Conservation (phyloP, 2,329 filamentous ascomycete species). For the Alternaria consortialis region DNA sequence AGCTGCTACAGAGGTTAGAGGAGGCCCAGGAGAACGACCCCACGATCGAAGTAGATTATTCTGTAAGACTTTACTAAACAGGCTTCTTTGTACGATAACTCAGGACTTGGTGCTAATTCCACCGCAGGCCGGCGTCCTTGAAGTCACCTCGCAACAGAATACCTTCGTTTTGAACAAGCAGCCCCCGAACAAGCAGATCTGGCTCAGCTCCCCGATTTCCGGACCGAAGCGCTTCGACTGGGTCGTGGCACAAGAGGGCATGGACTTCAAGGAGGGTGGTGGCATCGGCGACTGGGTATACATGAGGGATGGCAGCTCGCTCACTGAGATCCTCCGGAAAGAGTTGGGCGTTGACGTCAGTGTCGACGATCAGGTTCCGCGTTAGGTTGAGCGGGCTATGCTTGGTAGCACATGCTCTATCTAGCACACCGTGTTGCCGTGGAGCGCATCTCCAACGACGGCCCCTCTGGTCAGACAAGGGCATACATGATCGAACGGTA, state of each 20-base stretch:
- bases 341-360: conserved; percentile 74
- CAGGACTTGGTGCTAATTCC: conserved; percentile 15
- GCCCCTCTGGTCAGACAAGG: neutral
- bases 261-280: conserved; percentile 81
- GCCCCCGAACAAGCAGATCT: conserved; percentile 96
- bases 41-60: conserved; percentile 88
- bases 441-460: neutral
- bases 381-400: conserved; percentile 23
- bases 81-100: neutral
- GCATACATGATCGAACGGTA: conserved; percentile 4
- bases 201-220: conserved; percentile 89
- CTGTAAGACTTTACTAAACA: conserved; percentile 65
- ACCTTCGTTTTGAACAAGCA: conserved; percentile 98
- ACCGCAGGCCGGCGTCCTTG: conserved; percentile 83
- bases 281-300: conserved; percentile 85
- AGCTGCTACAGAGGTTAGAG: conserved; percentile 70
- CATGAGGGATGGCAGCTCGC: conserved; percentile 78
- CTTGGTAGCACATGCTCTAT: neutral
- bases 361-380: conserved; percentile 43
- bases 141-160: conserved; percentile 71
- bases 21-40: conserved; percentile 74
- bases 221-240: conserved; percentile 96
- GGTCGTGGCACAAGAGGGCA: conserved; percentile 75
- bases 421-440: neutral
- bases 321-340: conserved; percentile 75